Percentiles rank a stretch among this genome's conserved stretches.
Evolutionary conservation across 1,139 yeast genomes (phyloP).

Genomic region (Yamadazyma diddensiae): DNA sequence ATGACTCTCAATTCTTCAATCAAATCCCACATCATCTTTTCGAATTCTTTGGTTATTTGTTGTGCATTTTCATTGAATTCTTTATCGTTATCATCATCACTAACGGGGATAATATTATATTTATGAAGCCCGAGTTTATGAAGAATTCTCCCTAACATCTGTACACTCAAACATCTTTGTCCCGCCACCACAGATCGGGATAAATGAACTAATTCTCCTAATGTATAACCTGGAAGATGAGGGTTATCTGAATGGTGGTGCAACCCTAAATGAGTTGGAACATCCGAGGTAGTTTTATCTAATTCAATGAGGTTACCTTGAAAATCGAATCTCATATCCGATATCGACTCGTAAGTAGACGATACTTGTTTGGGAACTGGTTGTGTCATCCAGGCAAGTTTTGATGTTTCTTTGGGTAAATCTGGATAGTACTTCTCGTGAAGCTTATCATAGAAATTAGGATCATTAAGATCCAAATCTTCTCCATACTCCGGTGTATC

Average conservation of each 20-base stretch:
- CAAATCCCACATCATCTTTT: slow-evolving; percentile 71
- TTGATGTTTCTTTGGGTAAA: slow-evolving; percentile 76
- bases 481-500: slow-evolving; percentile 16
- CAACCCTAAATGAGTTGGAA: slow-evolving; percentile 64
- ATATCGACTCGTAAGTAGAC: slow-evolving; percentile 56
- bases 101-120: slow-evolving; percentile 48
- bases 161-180: slow-evolving; percentile 83
- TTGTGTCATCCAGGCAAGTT: slow-evolving; percentile 85
- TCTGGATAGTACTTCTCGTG: slow-evolving; percentile 89
- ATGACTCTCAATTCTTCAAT: slow-evolving; percentile 63
- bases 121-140: slow-evolving; percentile 72
- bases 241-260: slow-evolving; percentile 94
- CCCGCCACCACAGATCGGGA: slow-evolving; percentile 78
- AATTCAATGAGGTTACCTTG: slow-evolving; percentile 67
- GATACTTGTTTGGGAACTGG: slow-evolving; percentile 49
- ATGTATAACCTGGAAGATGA: slow-evolving; percentile 86
- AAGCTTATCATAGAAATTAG: slow-evolving; percentile 71
- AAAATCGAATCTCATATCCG: slow-evolving; percentile 83
- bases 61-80: slow-evolving; percentile 36
- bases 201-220: slow-evolving; percentile 76
- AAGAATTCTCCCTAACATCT: slow-evolving; percentile 81
- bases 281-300: slow-evolving; percentile 22
- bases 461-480: slow-evolving; percentile 64
- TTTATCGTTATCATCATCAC: slow-evolving; percentile 28
- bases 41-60: slow-evolving; percentile 46